phyloP scores from a whole-genome alignment of 2,329 filamentous ascomycete species.

The Aspergillus melleus region DNA sequence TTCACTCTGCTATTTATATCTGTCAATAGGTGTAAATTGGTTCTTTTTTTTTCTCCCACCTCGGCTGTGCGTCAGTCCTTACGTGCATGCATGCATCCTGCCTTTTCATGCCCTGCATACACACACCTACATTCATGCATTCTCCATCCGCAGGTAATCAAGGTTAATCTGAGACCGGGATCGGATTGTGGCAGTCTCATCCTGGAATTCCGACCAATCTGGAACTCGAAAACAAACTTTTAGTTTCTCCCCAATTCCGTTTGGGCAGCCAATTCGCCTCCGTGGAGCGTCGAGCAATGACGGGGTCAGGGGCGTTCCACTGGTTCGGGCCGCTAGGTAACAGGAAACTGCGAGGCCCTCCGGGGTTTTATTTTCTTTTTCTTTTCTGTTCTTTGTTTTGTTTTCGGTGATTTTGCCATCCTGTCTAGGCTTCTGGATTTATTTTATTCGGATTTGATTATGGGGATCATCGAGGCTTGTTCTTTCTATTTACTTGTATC shows the following conservation, averaged over 20 bases:
- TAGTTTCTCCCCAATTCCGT: background rate
- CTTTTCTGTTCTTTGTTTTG: background rate
- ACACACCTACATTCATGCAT: background rate
- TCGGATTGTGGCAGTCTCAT: background rate
- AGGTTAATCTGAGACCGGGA: background rate
- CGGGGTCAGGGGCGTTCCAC: slow-evolving; percentile 1
- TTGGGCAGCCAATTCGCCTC: background rate
- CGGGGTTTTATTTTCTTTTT: background rate
- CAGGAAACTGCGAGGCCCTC: background rate
- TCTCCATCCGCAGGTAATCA: too few species aligned
- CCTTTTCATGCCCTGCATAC: background rate
- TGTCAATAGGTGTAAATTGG: background rate
- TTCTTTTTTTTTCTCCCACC: background rate
- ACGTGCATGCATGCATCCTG: background rate
- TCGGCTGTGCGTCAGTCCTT: background rate
- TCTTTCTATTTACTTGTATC: too few species aligned
- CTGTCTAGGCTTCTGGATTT: too few species aligned
- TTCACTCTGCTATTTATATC: background rate
- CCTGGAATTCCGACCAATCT: background rate
- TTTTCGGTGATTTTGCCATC: too few species aligned
- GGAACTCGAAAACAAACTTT: background rate
- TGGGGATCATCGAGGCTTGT: too few species aligned
- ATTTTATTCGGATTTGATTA: too few species aligned
- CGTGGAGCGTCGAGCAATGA: background rate
- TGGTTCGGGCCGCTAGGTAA: background rate